phyloP scores from a whole-genome alignment of 1,284 basidiomycete genomes.

The Exsudoporus floridanus region DNA sequence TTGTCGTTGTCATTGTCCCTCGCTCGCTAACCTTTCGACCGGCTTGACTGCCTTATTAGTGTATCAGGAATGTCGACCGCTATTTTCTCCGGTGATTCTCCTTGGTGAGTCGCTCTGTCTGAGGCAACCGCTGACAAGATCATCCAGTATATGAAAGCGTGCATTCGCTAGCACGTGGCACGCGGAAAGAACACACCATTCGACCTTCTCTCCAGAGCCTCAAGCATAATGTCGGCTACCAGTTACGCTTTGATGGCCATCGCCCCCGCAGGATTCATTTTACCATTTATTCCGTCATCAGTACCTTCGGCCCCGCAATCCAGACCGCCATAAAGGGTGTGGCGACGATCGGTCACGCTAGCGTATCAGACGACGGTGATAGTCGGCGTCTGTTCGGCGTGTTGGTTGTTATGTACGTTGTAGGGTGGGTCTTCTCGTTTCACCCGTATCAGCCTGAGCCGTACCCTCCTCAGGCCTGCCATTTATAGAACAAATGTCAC shows the following conservation, averaged over 20 bases:
- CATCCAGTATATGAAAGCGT: neutral
- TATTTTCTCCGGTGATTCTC: neutral
- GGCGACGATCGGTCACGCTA: neutral
- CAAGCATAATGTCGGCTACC: neutral
- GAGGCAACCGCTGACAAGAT: neutral
- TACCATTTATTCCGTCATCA: constrained; percentile 1
- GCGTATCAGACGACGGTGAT: neutral
- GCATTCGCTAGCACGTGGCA: neutral
- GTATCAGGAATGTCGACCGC: constrained; percentile 4
- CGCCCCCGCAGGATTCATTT: neutral
- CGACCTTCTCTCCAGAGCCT: constrained; percentile 1
- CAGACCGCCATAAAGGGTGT: constrained; percentile 2
- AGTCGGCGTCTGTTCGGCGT: constrained; percentile 1
- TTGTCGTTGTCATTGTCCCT: neutral
- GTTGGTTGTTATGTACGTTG: constrained; percentile 7
- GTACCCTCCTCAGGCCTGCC: constrained; percentile 1
- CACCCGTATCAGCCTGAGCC: neutral
- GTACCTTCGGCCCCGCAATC: constrained; percentile 1
- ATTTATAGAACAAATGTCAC: neutral
- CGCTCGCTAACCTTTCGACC: neutral
- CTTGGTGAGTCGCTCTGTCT: neutral
- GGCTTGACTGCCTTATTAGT: constrained; percentile 8
- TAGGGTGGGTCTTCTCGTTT: neutral
- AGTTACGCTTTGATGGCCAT: constrained; percentile 4
- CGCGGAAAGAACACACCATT: neutral